A percentile compares a stretch with the other conserved stretches of the same genome.
Conservation (phyloP, 805 yeast genomes). For the Dipodascus geniculatus region DNA sequence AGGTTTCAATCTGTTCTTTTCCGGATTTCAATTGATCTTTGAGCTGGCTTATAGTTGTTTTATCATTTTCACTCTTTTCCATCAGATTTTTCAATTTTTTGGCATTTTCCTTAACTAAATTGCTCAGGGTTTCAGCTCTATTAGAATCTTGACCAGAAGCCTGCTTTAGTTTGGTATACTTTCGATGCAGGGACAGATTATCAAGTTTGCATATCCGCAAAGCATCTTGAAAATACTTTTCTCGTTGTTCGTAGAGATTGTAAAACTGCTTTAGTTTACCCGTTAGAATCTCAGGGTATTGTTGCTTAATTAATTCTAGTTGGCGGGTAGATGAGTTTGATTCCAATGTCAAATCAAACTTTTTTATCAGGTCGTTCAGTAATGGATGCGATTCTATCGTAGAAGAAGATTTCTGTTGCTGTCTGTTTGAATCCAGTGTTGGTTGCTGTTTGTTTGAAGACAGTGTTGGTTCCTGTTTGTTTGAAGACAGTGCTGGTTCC, state of each 20-base stretch:
- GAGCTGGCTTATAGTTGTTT: neutral
- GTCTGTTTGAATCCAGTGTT: neutral
- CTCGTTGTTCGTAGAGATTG: neutral
- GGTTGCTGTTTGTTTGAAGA: neutral
- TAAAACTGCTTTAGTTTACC: neutral
- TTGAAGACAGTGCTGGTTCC: neutral
- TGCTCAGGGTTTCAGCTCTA: constrained; percentile 3
- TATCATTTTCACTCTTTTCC: neutral
- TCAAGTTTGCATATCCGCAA: neutral
- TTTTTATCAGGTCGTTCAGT: neutral
- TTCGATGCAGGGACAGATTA: neutral
- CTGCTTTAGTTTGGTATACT: neutral
- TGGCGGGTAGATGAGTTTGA: neutral
- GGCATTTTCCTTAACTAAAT: neutral
- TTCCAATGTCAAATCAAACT: neutral
- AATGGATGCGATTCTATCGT: neutral
- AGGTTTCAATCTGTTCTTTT: constrained; percentile 24
- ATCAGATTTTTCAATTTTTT: constrained; percentile 1
- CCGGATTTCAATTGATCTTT: constrained; percentile 7
- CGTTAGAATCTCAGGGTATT: neutral
- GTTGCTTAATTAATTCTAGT: neutral
- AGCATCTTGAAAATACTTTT: neutral
- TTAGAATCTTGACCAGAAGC: constrained; percentile 3
- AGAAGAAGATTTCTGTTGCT: neutral
- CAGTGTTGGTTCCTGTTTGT: neutral